A percentile compares a stretch with the other conserved stretches of the same genome.
Conservation (phyloP, 768 basidiomycete species). For the Phaeolepiota aurea region DNA sequence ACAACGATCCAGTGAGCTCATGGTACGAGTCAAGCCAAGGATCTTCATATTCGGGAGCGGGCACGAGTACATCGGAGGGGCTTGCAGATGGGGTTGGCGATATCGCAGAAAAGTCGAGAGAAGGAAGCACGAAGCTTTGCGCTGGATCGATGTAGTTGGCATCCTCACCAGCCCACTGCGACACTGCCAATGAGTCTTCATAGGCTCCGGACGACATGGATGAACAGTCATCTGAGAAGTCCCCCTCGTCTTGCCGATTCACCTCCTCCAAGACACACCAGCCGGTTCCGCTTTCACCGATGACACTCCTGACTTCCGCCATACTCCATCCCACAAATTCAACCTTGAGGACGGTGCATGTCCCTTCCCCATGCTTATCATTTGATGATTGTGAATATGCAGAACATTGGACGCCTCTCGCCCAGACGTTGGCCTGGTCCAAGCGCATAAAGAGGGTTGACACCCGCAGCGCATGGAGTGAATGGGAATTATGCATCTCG, state of each 20-base stretch:
- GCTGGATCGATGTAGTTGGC: conserved; percentile 40
- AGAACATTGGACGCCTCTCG: conserved; percentile 47
- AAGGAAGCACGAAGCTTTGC: conserved; percentile 68
- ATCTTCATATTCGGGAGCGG: conserved; percentile 16
- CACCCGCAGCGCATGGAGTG: conserved; percentile 54
- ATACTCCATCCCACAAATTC: conserved; percentile 71
- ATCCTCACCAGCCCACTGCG: not conserved
- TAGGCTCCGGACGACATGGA: conserved; percentile 12
- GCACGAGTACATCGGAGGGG: conserved; percentile 4
- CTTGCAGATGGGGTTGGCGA: conserved; percentile 12
- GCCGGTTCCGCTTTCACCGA: conserved; percentile 63
- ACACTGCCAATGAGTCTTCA: conserved; percentile 15
- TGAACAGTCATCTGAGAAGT: conserved; percentile 9
- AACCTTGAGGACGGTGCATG: conserved; percentile 60
- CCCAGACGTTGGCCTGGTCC: conserved; percentile 64
- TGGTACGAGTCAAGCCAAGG: conserved; percentile 20
- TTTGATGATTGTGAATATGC: conserved; percentile 41
- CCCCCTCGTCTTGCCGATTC: conserved; percentile 14
- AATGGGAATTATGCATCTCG: conserved; percentile 42
- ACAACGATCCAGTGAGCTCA: conserved; percentile 8
- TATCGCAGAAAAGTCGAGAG: conserved; percentile 60
- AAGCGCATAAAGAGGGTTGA: conserved; percentile 63
- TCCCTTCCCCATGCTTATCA: conserved; percentile 30
- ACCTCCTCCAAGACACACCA: conserved; percentile 73
- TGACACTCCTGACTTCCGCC: conserved; percentile 51